A percentile compares a stretch with the other conserved stretches of the same genome.
Evolutionary conservation across 345 rosid genomes (phyloP).

Genomic region (Bruguiera gymnorhiza): DNA sequence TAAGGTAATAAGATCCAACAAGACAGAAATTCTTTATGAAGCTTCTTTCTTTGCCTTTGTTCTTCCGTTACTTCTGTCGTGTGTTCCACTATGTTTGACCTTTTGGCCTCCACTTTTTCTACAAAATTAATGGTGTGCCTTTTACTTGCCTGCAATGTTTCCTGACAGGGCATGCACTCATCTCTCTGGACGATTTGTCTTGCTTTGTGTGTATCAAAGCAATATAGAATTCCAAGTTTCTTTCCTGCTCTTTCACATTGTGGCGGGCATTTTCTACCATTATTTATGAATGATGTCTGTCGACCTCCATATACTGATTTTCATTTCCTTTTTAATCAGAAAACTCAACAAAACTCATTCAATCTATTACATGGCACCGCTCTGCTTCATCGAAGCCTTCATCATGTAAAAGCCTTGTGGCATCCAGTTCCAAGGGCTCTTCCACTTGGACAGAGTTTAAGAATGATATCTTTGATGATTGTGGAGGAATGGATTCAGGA

Average conservation of each 20-base stretch:
- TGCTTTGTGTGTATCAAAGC: not conserved
- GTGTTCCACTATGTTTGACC: not conserved
- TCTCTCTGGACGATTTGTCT: not conserved
- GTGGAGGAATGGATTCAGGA: conserved; percentile 70
- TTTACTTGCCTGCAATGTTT: not conserved
- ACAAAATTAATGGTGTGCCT: not conserved
- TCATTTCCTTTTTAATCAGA: conserved; percentile 34
- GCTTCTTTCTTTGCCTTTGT: not conserved
- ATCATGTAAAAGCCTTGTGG: conserved; percentile 64
- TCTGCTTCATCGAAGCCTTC: conserved; percentile 47
- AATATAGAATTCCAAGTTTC: not conserved
- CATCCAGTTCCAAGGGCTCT: conserved; percentile 50
- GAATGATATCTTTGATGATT: conserved; percentile 61
- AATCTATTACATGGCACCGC: conserved; percentile 59
- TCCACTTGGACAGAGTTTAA: conserved; percentile 50
- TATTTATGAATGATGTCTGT: not conserved
- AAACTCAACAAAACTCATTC: conserved; percentile 55
- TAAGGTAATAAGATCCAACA: not conserved
- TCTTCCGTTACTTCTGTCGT: not conserved
- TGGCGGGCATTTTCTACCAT: not conserved
- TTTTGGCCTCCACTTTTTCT: not conserved
- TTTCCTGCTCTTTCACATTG: not conserved
- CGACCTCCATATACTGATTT: conserved; percentile 1
- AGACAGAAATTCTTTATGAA: no score
- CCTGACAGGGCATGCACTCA: not conserved